Base-by-base conservation (phyloP, 768 basidiomycete species). In the Lanmaoa pseudosensibilis region DNA sequence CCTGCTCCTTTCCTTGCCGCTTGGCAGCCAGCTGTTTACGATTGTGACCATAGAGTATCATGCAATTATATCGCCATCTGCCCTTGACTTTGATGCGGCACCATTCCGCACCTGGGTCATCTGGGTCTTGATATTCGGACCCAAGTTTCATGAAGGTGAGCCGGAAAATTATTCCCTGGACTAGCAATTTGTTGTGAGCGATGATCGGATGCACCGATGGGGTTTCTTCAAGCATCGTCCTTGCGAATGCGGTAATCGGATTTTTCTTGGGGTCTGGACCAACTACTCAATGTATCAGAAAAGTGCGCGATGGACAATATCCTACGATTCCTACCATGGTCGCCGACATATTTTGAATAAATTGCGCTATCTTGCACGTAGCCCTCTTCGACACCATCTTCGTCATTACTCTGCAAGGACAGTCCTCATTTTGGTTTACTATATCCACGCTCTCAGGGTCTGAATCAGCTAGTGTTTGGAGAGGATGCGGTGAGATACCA, bases 1-100 rank as follows among this genome's bases (percentile, higher is more conserved):
- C 45, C 15, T 52, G 51, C 7, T 52, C 23, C 23, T 36, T 33
- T 8, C 51, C 51, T 34, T 52, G 51, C n/a, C 51, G 44, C 18
- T 48, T 44, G 2, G 44, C 5, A 10, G 33, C 33, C 44, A 52
- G 12, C n/a, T 19, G 33, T 13, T 11, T 16, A n/a, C 51, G 51
- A 25, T 52, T 34, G 46, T 48, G 44, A 36, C 51, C 51, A 19
- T 52, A 52, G 12, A 52, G 23, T 27, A 52, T 13, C 45, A 52
- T 18, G 23, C 45, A 52, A 18, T 52, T 48, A n/a, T 52, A 2
- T 36, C 5, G 23, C 51, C 51, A 52, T 15, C 5, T 13, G 5
- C 16, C 44, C 33, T 33, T 34, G 44, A 48, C 44, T 19, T 48
- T 34, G 7, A 52, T 52, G 12, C 33, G 33, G 33, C 51, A 52